Evolutionary conservation across 495 filamentous ascomycete species (phyloP).

Genomic region (Podospora pseudopauciseta): DNA sequence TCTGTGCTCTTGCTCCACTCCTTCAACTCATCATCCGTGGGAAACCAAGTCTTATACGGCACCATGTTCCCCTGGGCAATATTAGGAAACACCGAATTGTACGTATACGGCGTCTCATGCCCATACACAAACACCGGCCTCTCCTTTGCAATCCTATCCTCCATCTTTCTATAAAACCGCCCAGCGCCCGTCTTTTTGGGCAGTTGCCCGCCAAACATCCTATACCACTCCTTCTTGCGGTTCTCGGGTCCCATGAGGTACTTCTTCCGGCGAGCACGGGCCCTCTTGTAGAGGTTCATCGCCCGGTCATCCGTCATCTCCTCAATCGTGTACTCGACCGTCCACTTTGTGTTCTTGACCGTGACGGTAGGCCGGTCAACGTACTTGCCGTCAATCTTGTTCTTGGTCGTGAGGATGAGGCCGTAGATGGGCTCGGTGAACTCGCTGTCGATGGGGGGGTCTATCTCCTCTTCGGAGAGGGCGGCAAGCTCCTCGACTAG

Average conservation of each 20-base stretch:
- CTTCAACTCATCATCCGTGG: neutral
- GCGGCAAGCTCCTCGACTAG: neutral
- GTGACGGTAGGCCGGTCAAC: slow-evolving; percentile 59
- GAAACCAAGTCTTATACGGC: slow-evolving; percentile 10
- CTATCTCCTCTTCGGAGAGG: slow-evolving; percentile 3
- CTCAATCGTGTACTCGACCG: slow-evolving; percentile 67
- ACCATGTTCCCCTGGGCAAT: slow-evolving; percentile 4
- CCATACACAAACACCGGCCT: slow-evolving; percentile 35
- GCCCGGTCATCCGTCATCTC: slow-evolving; percentile 47
- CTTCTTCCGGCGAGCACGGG: slow-evolving; percentile 50
- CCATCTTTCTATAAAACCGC: slow-evolving; percentile 25
- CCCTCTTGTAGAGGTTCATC: slow-evolving; percentile 46
- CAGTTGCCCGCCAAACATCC: slow-evolving; percentile 37
- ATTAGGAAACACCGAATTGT: slow-evolving; percentile 29
- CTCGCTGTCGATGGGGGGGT: slow-evolving; percentile 11
- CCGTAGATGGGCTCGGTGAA: slow-evolving; percentile 33
- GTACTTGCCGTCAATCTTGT: slow-evolving; percentile 64
- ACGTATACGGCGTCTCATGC: slow-evolving; percentile 20
- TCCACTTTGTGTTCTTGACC: slow-evolving; percentile 57
- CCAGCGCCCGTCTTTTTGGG: slow-evolving; percentile 25
- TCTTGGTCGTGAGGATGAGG: slow-evolving; percentile 65
- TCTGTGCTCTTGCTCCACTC: slow-evolving; percentile 7
- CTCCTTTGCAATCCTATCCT: slow-evolving; percentile 18
- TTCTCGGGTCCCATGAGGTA: slow-evolving; percentile 27
- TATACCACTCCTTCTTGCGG: slow-evolving; percentile 40